phyloP scores from a whole-genome alignment of 176 grass and related monocot species.

The Miscanthus lutarioriparius region DNA sequence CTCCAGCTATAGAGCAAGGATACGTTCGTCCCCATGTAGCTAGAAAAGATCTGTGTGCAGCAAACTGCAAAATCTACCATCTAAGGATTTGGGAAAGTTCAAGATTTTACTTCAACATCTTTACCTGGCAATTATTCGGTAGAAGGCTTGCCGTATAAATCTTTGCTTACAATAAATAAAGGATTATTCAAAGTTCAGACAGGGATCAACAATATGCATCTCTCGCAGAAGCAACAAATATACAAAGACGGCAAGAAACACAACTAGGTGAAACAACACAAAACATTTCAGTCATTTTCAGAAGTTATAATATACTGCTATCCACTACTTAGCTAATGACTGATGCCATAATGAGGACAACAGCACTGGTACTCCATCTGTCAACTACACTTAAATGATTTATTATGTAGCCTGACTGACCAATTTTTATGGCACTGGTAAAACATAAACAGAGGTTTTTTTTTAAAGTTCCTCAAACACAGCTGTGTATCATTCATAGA shows the following conservation, averaged over 20 bases:
- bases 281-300: background rate
- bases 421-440: no score
- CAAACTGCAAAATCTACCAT: no score
- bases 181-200: background rate
- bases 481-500: background rate
- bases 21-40: no score
- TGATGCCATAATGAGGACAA: background rate
- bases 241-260: background rate
- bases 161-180: no score
- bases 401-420: background rate
- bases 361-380: background rate
- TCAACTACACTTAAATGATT: background rate
- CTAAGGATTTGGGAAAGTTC: no score
- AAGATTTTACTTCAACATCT: no score
- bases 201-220: background rate
- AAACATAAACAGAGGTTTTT: no score
- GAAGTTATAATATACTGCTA: background rate
- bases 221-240: background rate
- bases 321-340: background rate
- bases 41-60: no score
- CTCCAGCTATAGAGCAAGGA: background rate
- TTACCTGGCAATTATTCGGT: no score
- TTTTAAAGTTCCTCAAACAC: background rate
- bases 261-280: background rate
- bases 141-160: no score